Evolutionary conservation across 78 protist genomes (phyloP).

Genomic region (slime mould (Dictyostelium discoideum)): DNA sequence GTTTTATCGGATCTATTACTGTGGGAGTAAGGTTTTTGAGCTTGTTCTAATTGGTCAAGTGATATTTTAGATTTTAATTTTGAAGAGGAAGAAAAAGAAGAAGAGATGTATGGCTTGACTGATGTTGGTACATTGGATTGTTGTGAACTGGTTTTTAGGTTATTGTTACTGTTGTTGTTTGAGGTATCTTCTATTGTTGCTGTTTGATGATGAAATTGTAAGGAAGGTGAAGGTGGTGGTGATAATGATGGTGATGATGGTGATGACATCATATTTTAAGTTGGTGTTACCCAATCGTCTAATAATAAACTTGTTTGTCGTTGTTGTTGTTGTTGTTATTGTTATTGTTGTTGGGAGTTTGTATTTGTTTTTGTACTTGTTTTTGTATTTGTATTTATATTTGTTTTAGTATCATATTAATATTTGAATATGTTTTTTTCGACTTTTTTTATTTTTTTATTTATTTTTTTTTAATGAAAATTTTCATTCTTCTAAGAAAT

Average conservation of each 20-base stretch:
- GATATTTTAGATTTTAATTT: background rate
- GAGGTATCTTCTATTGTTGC: background rate
- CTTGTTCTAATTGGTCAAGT: conserved; percentile 7
- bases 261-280: background rate
- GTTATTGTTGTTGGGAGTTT: background rate
- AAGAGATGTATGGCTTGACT: background rate
- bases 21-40: background rate
- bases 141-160: background rate
- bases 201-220: background rate
- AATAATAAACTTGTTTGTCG: background rate
- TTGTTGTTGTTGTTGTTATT: background rate
- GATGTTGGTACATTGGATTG: background rate
- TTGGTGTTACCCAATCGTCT: background rate
- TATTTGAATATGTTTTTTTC: background rate
- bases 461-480: background rate
- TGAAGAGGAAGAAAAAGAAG: background rate
- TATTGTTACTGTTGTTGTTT: too few relatives aligned
- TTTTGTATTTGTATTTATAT: background rate
- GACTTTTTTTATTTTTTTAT: background rate
- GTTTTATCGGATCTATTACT: background rate
- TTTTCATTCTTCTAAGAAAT: background rate
- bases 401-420: background rate
- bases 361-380: background rate
- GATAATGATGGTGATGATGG: background rate
- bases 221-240: background rate